Evolutionary conservation across 805 yeast species (phyloP).

Genomic region (Pichia kluyveri): DNA sequence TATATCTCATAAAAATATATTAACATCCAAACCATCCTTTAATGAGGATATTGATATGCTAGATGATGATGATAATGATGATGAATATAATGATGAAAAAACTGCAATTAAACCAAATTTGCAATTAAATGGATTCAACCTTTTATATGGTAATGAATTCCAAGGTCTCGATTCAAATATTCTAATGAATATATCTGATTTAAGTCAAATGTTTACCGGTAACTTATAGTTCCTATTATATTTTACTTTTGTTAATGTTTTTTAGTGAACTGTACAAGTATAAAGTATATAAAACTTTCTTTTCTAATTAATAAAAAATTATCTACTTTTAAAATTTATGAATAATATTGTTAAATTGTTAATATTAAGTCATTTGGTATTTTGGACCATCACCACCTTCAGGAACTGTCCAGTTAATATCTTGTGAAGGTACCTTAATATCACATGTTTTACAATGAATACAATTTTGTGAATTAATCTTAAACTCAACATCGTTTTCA

Average conservation of each 20-base stretch:
- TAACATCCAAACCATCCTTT: too few species aligned
- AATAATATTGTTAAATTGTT: too few species aligned
- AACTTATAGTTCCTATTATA: not conserved
- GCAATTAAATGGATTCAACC: conserved; percentile 5
- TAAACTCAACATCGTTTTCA: conserved; percentile 70
- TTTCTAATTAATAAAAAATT: not conserved
- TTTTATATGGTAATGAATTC: conserved; percentile 19
- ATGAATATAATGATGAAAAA: too few species aligned
- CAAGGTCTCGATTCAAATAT: conserved; percentile 15
- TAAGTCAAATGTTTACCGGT: conserved; percentile 21
- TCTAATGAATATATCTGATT: conserved; percentile 18
- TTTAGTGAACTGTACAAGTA: not conserved
- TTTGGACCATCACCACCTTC: conserved; percentile 99
- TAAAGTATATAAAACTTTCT: not conserved
- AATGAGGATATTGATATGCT: not conserved
- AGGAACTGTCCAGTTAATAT: conserved; percentile 93
- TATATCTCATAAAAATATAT: not conserved
- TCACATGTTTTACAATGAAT: conserved; percentile 98
- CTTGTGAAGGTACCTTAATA: conserved; percentile 91
- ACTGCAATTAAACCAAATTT: not conserved
- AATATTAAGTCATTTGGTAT: conserved; percentile 59
- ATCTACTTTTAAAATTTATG: too few species aligned
- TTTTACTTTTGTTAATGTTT: not conserved
- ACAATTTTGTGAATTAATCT: conserved; percentile 94
- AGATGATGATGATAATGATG: not conserved